Evolutionary conservation across 441 rosid species (phyloP), one percentile per base, ranked within the genome.

Genomic region (Pelargonium exstipulatum): DNA sequence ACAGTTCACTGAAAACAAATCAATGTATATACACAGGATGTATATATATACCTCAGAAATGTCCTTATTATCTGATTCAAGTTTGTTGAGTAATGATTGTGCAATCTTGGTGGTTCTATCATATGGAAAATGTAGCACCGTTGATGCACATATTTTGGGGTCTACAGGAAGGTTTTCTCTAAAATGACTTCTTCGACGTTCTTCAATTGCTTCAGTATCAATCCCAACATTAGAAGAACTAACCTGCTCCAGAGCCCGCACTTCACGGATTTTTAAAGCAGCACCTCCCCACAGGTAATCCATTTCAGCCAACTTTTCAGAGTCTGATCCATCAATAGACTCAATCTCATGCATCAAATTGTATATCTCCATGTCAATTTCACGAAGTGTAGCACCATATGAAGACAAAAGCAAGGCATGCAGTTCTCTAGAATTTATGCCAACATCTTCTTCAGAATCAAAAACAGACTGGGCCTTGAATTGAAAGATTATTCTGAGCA

Each of bases 271-370:
- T 84, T 77, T 85, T 69, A 73, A 70, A 73, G 89, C 85, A 77
- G 93, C 88, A 73, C 66, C 79, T 75, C 97, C 99, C 98, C 99
- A 95, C 58, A 90, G 78, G 81, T 79, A 86, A 77, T 84, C 83
- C 82, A 83, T 73, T 76, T 81, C 84, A 67, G 82, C 76, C 72
- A 82, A 76, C 70, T 77, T 77, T 66, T 81, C 78, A 37, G 64
- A 66, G 46, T 74, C 71, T 6, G 83, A 76, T 24, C 66, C 77
- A 69, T 81, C 90, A 55, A 77, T 73, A 37, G 76, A 73, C 81
- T 88, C 90, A 65, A 92, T 86, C 76, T 78, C 88, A 78, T 62
- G 83, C 88, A 90, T 79, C 73, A 92, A 60, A 78, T 69, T 76
- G 80, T 82, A 85, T 69, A 95, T 81, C 88, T 89, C 95, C 80